Base-by-base conservation (phyloP, 1,284 basidiomycete genomes). In the Phaffia rhodozyma region DNA sequence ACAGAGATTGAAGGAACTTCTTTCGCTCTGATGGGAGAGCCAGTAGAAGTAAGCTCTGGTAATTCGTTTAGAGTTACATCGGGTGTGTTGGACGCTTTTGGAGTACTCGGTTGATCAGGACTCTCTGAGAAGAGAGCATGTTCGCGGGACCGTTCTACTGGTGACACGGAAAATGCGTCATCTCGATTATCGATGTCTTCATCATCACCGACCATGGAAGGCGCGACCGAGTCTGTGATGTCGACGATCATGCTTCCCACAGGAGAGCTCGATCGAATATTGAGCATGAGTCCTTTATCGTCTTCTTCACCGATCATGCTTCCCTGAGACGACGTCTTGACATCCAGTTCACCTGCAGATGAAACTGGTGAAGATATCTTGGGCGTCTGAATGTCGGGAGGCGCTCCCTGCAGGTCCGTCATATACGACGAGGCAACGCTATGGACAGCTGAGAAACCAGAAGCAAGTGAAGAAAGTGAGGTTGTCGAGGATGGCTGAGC, bases 391-490 rank as follows among this genome's bases (percentile, higher is more conserved):
- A 47, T 47, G 25, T 55, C 52, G 9, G 53, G 52, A n/a, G 60
- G 60, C 3, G 53, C 52, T 30, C 55, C 52, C 38, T 61, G 60
- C 30, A 54, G n/a, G 21, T 61, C 60, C 21, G 55, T 61, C 7
- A 30, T n/a, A 38, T 61, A 61, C 9, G 60, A 61, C 25, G 60
- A 61, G 4, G 60, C 60, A 25, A 61, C 60, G 20, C 38, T 49
- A 16, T 9, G 54, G 4, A 55, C 29, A 7, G 54, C 29, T 11
- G 54, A 55, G 53, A 52, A 43, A 30, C 21, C 38, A 21, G 60
- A 61, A 21, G 53, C 50, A n/a, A 61, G 38, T 3, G 60, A 61
- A 16, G 51, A 29, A 21, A 61, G 21, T 6, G 52, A 55, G 3
- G 60, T 61, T 2, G 52, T 23, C 3, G 60, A 61, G 11, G 49